Conservation (phyloP, 176 grass and related monocot genomes). For the Oryza officinalis region DNA sequence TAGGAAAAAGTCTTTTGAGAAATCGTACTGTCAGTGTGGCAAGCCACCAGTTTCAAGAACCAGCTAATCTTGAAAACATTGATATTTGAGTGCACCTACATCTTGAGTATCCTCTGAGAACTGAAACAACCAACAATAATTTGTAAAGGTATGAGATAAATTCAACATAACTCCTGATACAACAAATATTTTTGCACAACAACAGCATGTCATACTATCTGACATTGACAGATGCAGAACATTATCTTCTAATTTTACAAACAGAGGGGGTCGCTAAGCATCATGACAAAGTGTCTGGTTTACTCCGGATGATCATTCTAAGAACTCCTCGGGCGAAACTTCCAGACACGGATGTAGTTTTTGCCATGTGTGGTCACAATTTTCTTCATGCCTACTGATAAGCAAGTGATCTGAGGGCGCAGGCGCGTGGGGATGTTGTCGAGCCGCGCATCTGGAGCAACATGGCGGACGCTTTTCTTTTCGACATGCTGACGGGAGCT, state of each 20-base stretch:
- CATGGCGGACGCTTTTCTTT: slow-evolving; percentile 52
- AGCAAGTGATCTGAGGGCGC: slow-evolving; percentile 62
- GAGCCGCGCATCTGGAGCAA: slow-evolving; percentile 44
- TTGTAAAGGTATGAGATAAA: too few relatives aligned
- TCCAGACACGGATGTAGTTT: slow-evolving; percentile 77
- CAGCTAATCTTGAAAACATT: too few relatives aligned
- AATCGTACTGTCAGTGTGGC: too few relatives aligned
- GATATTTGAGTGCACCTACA: too few relatives aligned
- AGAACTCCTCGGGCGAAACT: slow-evolving; percentile 35
- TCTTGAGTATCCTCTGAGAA: too few relatives aligned
- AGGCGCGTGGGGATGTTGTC: slow-evolving; percentile 56
- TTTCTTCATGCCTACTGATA: slow-evolving; percentile 84
- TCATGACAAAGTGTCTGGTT: background rate
- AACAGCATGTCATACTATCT: background rate
- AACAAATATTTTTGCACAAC: too few relatives aligned
- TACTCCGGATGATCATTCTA: background rate
- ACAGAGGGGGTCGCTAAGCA: background rate
- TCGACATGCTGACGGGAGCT: slow-evolving; percentile 39
- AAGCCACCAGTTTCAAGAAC: too few relatives aligned
- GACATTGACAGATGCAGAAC: background rate
- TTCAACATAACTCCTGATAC: too few relatives aligned
- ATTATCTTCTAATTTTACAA: slow-evolving; percentile 3
- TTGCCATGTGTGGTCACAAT: slow-evolving; percentile 80
- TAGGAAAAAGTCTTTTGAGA: too few relatives aligned
- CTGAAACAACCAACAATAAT: too few relatives aligned